These are phyloP conservation scores for Graphiopsis chlorocephala DNA, from an alignment of 2,329 filamentous ascomycete genomes.

Conservation along the genomic window DNA sequence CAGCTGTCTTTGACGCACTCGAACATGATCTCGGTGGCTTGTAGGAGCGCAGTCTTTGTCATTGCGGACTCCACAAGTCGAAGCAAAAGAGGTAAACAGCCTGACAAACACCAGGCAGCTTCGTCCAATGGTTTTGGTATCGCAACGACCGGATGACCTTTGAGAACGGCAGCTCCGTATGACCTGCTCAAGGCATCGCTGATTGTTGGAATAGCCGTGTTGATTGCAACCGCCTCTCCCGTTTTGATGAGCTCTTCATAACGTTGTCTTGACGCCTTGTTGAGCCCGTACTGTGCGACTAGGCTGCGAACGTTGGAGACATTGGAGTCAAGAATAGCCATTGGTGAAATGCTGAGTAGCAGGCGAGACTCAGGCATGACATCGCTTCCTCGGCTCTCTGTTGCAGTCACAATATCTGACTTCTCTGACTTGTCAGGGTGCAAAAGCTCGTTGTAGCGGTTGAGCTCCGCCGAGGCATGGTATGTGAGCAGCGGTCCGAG, in stretches of 20 bases:
- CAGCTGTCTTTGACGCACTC: conserved; percentile 85
- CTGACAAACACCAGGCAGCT: conserved; percentile 87
- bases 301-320: conserved; percentile 13
- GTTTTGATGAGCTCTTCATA: conserved; percentile 65
- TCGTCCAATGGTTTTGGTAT: conserved; percentile 85
- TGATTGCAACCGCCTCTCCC: conserved; percentile 67
- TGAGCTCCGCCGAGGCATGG: conserved; percentile 83
- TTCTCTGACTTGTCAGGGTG: conserved; percentile 86
- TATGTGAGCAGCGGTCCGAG: conserved; percentile 96
- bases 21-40: conserved; percentile 80
- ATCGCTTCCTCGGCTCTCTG: conserved; percentile 77
- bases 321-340: conserved; percentile 76
- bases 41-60: conserved; percentile 66
- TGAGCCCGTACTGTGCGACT: conserved; percentile 35
- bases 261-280: conserved; percentile 45
- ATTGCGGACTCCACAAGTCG: conserved; percentile 78
- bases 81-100: conserved; percentile 79
- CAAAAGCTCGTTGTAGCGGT: conserved; percentile 85
- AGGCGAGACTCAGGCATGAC: conserved; percentile 80
- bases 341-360: conserved; percentile 77
- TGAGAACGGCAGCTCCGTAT: conserved; percentile 77
- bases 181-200: conserved; percentile 82
- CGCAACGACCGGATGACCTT: conserved; percentile 77
- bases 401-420: conserved; percentile 87
- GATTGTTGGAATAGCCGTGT: conserved; percentile 80